Evolutionary conservation across 805 yeast genomes (phyloP), one percentile per base, ranked within the genome.

Genomic region (Citeromyces matritensis): DNA sequence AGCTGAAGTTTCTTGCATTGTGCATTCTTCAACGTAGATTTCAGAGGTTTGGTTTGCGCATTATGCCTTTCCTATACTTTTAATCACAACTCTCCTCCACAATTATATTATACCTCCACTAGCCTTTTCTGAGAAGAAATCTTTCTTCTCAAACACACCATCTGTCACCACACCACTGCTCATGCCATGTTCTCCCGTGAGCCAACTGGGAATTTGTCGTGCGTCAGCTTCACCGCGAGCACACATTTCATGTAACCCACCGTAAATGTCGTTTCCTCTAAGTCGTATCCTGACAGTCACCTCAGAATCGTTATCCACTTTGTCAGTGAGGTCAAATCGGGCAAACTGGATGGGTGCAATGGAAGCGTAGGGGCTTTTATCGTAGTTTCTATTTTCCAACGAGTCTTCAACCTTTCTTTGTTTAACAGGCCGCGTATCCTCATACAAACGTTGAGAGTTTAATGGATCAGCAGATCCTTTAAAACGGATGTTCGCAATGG

Each of bases 181-280:
- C 2, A 51, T 41, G 1, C 80, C 78, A 37, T 74, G 75, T 47
- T 80, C 84, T 3, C 93, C 94, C 4, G 86, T 72, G 23, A 82
- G 48, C 86, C 85, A 82, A 21, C 72, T 65, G 1, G 94, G 94
- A 10, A 79, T 51, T 0, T 40, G 55, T n/a, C 60, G 54, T 1
- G 79, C 65, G 40, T 78, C 65, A 2, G 74, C 50, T 0, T 62
- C 42, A 1, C 58, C 65, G 38, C 53, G 35, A 32, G 57, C 57
- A 17, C 84, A 66, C 11, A 82, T 55, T 42, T 79, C 76, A 48
- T 79, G 84, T 25, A 82, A 43, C 1, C 94, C 94, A 2, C 72
- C 93, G 60, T 74, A 82, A 0, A 83, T 65, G 45, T 82, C 93
- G 12, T 56, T 59, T 1, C 94, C 94, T 3, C 62, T 53, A 4